Percentiles rank a stretch among this genome's conserved stretches.
Evolutionary conservation across 129 eudicot genomes (phyloP).

Genomic region (Flaveria trinervia): DNA sequence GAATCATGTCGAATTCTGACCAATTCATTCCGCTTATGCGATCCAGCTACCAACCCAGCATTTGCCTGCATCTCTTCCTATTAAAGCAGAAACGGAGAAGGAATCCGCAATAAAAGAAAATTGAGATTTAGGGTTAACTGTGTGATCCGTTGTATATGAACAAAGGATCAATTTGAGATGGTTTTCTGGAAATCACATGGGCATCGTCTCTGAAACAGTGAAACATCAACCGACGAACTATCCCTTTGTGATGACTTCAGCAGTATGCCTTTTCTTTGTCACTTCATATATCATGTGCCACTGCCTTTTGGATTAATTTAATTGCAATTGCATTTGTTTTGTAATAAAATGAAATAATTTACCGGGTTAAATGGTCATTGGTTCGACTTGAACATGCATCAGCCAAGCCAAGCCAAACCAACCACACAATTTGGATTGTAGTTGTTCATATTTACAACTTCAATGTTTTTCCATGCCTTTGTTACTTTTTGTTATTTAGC

Average conservation of each 20-base stretch:
- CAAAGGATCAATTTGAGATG: too few relatives aligned
- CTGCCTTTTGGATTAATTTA: conserved; percentile 27
- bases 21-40: conserved; percentile 76
- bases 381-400: neutral
- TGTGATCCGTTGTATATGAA: too few relatives aligned
- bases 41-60: conserved; percentile 95
- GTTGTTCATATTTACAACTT: neutral
- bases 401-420: too few relatives aligned
- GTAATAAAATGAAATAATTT: conserved; percentile 11
- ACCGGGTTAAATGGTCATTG: conserved; percentile 27
- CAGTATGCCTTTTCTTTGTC: conserved; percentile 4
- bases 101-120: neutral
- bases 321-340: neutral
- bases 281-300: conserved; percentile 22
- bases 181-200: conserved; percentile 17
- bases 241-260: too few relatives aligned
- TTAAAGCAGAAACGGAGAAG: too few relatives aligned
- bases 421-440: neutral
- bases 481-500: too few relatives aligned
- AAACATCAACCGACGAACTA: too few relatives aligned
- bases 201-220: too few relatives aligned
- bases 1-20: conserved; percentile 87
- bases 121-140: neutral
- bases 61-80: conserved; percentile 63
- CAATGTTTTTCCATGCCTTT: too few relatives aligned